Percentiles rank a stretch among this genome's conserved stretches.
phyloP scores from a whole-genome alignment of 805 yeast genomes.

The Candida suzukii region DNA sequence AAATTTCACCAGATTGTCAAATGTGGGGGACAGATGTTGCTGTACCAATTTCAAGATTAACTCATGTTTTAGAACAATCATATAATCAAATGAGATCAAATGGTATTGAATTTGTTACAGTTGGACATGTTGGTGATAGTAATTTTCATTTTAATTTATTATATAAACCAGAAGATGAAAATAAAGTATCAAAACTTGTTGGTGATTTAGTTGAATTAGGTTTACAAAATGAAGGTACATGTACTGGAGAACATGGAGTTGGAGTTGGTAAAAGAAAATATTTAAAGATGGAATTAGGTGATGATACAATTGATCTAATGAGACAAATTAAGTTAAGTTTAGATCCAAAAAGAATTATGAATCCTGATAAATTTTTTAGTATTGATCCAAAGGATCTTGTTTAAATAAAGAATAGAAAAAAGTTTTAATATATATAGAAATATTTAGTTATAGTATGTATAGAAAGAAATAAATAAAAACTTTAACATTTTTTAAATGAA shows the following conservation, averaged over 20 bases:
- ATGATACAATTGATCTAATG: constrained; percentile 33
- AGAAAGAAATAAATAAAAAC: too few relatives aligned
- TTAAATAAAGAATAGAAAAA: not conserved
- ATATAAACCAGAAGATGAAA: constrained; percentile 24
- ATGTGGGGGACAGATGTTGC: constrained; percentile 41
- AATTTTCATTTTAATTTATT: constrained; percentile 38
- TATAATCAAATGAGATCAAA: constrained; percentile 22
- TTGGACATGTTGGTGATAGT: constrained; percentile 41
- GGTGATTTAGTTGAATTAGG: constrained; percentile 53
- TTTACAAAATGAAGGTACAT: constrained; percentile 31
- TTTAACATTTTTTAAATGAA: too few relatives aligned
- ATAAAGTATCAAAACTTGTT: constrained; percentile 33
- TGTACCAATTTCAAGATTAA: constrained; percentile 32
- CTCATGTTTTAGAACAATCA: constrained; percentile 27
- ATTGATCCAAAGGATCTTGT: constrained; percentile 24
- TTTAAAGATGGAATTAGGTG: constrained; percentile 31
- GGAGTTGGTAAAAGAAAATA: constrained; percentile 37
- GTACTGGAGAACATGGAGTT: constrained; percentile 44
- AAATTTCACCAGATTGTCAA: constrained; percentile 27
- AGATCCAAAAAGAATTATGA: constrained; percentile 36
- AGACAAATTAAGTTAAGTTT: constrained; percentile 32
- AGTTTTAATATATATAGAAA: not conserved
- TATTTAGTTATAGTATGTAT: not conserved
- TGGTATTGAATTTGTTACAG: constrained; percentile 28
- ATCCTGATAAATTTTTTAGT: constrained; percentile 37